A percentile compares a stretch with the other conserved stretches of the same genome.
phyloP scores from a whole-genome alignment of 164 flowering plant species.

The Aristolochia fimbriata region DNA sequence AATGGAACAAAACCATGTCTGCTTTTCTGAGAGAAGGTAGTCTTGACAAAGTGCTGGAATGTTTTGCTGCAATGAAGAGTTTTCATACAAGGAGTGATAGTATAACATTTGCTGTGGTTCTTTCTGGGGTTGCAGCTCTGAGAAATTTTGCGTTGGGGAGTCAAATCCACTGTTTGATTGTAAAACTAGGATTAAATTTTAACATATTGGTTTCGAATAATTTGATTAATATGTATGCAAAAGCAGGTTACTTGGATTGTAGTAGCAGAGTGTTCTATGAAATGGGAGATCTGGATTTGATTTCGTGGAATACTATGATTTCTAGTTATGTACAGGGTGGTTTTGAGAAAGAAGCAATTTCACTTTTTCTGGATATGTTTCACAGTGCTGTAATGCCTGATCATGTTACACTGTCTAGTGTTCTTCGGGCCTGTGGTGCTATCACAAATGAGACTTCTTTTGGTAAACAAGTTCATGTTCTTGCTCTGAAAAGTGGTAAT shows the following conservation, averaged over 20 bases:
- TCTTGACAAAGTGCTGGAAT: slow-evolving; percentile 18
- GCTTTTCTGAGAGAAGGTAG: slow-evolving; percentile 22
- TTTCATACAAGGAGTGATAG: slow-evolving; percentile 21
- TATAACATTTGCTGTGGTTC: slow-evolving; percentile 30
- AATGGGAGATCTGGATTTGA: slow-evolving; percentile 34
- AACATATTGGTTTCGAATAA: slow-evolving; percentile 29
- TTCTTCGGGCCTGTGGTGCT: slow-evolving; percentile 39
- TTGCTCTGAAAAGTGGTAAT: slow-evolving; percentile 30
- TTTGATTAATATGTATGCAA: slow-evolving; percentile 47
- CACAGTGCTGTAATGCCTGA: slow-evolving; percentile 29
- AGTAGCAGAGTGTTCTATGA: slow-evolving; percentile 23
- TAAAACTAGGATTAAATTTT: slow-evolving; percentile 29
- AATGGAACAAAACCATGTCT: slow-evolving; percentile 39
- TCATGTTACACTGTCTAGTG: slow-evolving; percentile 39
- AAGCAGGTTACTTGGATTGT: slow-evolving; percentile 18
- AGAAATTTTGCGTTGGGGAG: slow-evolving; percentile 24
- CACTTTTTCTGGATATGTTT: slow-evolving; percentile 22
- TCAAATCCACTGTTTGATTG: slow-evolving; percentile 30
- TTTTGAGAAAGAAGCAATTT: slow-evolving; percentile 22
- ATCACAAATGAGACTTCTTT: slow-evolving; percentile 18
- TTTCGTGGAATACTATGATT: slow-evolving; percentile 60
- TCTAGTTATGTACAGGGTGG: slow-evolving; percentile 29
- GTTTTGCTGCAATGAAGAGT: slow-evolving; percentile 29
- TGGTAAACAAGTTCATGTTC: slow-evolving; percentile 40
- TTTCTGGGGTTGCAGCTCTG: slow-evolving; percentile 21